Conservation (phyloP, 306 rosid species). For the Cucumis melo region DNA sequence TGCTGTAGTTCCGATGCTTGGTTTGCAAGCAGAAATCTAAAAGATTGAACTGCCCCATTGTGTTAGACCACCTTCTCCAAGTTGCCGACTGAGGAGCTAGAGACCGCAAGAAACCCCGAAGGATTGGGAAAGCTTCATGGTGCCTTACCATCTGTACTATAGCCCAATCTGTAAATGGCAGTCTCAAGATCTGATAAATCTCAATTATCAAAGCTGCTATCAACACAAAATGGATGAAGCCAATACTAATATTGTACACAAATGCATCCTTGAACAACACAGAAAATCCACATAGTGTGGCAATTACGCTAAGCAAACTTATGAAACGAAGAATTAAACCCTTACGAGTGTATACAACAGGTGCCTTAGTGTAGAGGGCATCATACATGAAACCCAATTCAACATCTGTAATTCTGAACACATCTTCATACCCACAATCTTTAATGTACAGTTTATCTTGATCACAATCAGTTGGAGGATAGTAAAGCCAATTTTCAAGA, state of each 20-base stretch:
- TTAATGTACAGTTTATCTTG: slow-evolving; percentile 16
- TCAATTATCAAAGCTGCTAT: slow-evolving; percentile 40
- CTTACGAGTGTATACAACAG: slow-evolving; percentile 28
- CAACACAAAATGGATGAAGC: slow-evolving; percentile 24
- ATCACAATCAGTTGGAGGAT: slow-evolving; percentile 38
- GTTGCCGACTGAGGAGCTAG: slow-evolving; percentile 20
- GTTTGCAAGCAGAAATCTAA: slow-evolving; percentile 34
- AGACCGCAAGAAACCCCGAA: slow-evolving; percentile 17
- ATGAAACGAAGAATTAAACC: slow-evolving; percentile 37
- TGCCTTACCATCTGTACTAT: slow-evolving; percentile 32
- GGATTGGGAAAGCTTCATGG: slow-evolving; percentile 18
- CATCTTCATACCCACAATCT: slow-evolving; percentile 16
- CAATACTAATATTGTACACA: slow-evolving; percentile 11
- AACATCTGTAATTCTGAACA: slow-evolving; percentile 37
- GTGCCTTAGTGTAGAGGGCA: slow-evolving; percentile 52
- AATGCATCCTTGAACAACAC: slow-evolving; percentile 11
- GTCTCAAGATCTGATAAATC: slow-evolving; percentile 35
- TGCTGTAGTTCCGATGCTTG: slow-evolving; percentile 18
- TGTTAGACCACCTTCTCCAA: slow-evolving; percentile 59
- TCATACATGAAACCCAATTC: slow-evolving; percentile 65
- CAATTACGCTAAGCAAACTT: slow-evolving; percentile 24
- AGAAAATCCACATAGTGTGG: slow-evolving; percentile 22
- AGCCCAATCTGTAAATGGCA: slow-evolving; percentile 56
- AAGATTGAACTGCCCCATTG: slow-evolving; percentile 44
- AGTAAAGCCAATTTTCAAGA: slow-evolving; percentile 38